Percentiles rank a stretch among this genome's conserved stretches.
Evolutionary conservation across 106 monocot genomes (phyloP).

Genomic region (Amphibolis antarctica): DNA sequence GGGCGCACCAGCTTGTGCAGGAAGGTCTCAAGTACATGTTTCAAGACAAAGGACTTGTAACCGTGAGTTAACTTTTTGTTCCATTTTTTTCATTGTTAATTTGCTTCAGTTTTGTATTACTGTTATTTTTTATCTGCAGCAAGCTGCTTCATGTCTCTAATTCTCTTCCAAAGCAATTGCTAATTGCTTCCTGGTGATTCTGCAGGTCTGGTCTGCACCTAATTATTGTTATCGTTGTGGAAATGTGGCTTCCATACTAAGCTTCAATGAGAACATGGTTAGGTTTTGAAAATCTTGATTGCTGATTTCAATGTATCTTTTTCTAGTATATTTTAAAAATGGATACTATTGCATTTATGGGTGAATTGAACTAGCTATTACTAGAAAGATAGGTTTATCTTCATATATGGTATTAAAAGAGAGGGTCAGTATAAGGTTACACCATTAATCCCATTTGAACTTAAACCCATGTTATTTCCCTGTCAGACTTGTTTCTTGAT

Average conservation of each 20-base stretch:
- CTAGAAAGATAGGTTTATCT: too few species aligned
- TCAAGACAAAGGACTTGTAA: constrained; percentile 93
- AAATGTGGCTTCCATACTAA: constrained; percentile 90
- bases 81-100: neutral
- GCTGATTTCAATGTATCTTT: too few species aligned
- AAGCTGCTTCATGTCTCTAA: neutral
- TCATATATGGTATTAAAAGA: too few species aligned
- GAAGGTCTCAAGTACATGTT: constrained; percentile 99
- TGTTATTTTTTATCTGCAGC: neutral
- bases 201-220: constrained; percentile 93
- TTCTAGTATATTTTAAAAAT: too few species aligned
- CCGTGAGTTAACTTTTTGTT: constrained; percentile 40
- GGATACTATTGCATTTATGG: too few species aligned
- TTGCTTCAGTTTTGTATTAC: neutral
- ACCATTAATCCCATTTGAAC: too few species aligned
- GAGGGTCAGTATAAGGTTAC: too few species aligned
- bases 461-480: too few species aligned
- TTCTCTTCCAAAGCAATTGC: neutral
- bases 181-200: neutral
- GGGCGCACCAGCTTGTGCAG: constrained; percentile 95
- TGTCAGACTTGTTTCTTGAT: too few species aligned
- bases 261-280: constrained; percentile 98
- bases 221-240: constrained; percentile 99
- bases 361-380: too few species aligned
- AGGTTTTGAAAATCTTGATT: neutral